These are phyloP conservation scores for Talinum fruticosum DNA, from an alignment of 148 eudicot genomes.

Conservation along the genomic window DNA sequence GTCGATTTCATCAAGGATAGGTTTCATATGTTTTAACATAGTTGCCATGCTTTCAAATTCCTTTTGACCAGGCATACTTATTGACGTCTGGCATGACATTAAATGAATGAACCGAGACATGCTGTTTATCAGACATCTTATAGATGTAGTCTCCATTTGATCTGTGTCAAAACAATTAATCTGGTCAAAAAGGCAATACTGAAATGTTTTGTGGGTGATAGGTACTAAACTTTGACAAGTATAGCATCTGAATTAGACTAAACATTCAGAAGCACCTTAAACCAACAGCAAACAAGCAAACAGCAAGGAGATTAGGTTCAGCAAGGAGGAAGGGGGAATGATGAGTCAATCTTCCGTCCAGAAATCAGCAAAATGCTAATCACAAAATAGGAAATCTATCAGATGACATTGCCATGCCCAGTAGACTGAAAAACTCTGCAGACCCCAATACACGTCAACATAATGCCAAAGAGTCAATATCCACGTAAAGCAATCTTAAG, in stretches of 20 bases:
- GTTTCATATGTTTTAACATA: slow-evolving; percentile 66
- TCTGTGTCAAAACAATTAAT: slow-evolving; percentile 26
- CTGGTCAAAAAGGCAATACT: background rate
- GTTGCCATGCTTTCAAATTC: slow-evolving; percentile 42
- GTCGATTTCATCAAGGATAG: slow-evolving; percentile 55
- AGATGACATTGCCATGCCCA: background rate
- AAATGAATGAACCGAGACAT: slow-evolving; percentile 80
- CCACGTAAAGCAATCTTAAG: background rate
- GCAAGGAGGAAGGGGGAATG: no score
- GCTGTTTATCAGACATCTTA: slow-evolving; percentile 73
- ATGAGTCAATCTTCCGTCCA: background rate
- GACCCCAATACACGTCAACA: background rate
- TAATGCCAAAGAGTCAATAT: background rate
- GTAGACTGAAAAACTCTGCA: background rate
- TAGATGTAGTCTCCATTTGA: slow-evolving; percentile 63
- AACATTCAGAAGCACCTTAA: background rate
- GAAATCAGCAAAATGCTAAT: background rate
- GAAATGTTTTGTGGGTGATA: no score
- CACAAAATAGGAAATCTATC: background rate
- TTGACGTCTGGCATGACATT: slow-evolving; percentile 57
- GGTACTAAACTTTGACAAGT: background rate
- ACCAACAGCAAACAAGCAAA: background rate
- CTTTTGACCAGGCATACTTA: slow-evolving; percentile 52
- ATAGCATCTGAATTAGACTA: background rate
- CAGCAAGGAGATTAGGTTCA: no score